Base-by-base conservation (phyloP, 495 filamentous ascomycete species). In the Tuber indicum region DNA sequence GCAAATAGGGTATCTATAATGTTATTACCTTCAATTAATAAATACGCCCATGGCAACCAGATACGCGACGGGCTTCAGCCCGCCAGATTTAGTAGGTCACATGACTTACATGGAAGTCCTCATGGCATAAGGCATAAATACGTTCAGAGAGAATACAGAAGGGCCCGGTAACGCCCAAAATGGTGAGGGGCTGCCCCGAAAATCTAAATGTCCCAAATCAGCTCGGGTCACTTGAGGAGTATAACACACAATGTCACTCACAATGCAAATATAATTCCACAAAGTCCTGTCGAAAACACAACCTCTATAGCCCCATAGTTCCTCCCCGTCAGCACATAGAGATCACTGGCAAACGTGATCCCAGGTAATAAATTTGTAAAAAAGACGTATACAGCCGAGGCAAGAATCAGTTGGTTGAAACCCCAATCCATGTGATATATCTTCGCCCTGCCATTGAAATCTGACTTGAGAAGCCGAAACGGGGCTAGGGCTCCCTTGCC, bases 321-420 rank as follows among this genome's bases (percentile, higher is more conserved):
- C 79, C 87, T 84, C 42, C 91, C 90, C 0, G 91, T 92, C 76
- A 90, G 83, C 0, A 89, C 88, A 79, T 91, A 91, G 47, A 92
- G 82, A 81, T 93, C 91, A 79, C 88, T 90, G 0, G 90, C 90
- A 84, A 92, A 93, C 0, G 91, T 92, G 79, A 93, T 92, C 3
- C 91, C 90, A 0, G 91, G 91, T 7, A 93, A 85, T 1, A 93
- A 85, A 83, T 93, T 93, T 23, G 90, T 92, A 77, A 93, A 93
- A 83, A 92, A 93, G 39, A 93, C 88, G 84, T 91, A 92, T 26
- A 93, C 89, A 2, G 91, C 90, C 70, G 89, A 91, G 17, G 91
- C 91, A 77, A 93, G 86, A 17, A 93, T 85, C 73, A 92, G 84
- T 79, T 93, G 91, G 79, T 92, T 92, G 85, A 93, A 92, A 21